Evolutionary conservation across 2,329 filamentous ascomycete species (phyloP), one percentile per base, ranked within the genome.

Genomic region (Aspergillus luchuensis): DNA sequence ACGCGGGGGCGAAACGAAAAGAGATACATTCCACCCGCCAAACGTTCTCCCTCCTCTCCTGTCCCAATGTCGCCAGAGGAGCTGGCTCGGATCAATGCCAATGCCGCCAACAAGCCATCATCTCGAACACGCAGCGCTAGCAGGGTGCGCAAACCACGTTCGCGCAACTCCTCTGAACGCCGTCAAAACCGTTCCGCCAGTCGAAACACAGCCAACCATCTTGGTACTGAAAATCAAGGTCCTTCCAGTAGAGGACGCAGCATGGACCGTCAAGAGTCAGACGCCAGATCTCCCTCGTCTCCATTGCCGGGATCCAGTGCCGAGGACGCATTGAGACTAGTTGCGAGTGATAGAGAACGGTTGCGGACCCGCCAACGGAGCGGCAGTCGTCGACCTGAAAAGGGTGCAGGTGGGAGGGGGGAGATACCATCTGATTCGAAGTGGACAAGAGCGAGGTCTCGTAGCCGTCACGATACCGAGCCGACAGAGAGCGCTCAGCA

Each of bases 41-140:
- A 97, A 77, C 85, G 91, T 21, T 97, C 94, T 1, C 94, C 94
- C 0, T 96, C 92, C 2, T 97, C 94, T 0, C 94, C 94, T 0
- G 85, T 97, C 2, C 92, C 93, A 3, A 97, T 97, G 93, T 96
- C 93, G 3, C 92, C 92, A 0, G 91, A 97, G 68, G 92, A 97
- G 69, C 74, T 91, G 61, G 71, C 77, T 53, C 71, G 73, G 48
- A 81, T 80, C 62, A 77, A 78, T 51, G 76, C 74, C 5, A 80
- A 77, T 61, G 74, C 78, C 7, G 83, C 82, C 63, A 80, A 64
- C 50, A 73, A 67, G 70, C 71, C 60, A 51, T 74, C 63, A 62
- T 76, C 62, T 58, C 73, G 69, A 45, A 68, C 66, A 2, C 71
- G 74, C 10, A 77, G 71, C 59, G 72, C 68, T 17, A 86, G 87